Evolutionary conservation across 495 filamentous ascomycete species (phyloP).

Genomic region (Aspergillus bertholletiae): DNA sequence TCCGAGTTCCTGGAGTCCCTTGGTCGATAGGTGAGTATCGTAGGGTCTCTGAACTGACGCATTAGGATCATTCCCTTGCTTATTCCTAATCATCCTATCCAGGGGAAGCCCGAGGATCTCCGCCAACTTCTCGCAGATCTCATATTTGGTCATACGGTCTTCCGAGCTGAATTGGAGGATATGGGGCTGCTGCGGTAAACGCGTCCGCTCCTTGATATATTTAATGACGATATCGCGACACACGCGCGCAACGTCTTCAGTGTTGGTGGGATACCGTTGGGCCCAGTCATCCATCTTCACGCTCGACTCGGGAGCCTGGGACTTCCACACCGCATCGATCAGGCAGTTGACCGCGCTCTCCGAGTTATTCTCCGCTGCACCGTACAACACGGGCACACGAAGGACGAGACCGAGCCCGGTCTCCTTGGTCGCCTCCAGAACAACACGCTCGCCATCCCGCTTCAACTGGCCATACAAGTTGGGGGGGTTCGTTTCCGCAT

Average conservation of each 20-base stretch:
- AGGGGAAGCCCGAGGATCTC: conserved; percentile 76
- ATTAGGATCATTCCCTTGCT: conserved; percentile 72
- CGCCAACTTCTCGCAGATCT: conserved; percentile 77
- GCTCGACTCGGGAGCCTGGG: conserved; percentile 53
- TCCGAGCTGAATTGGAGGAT: conserved; percentile 88
- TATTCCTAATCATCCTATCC: conserved; percentile 66
- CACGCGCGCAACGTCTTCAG: conserved; percentile 84
- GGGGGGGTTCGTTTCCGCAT: conserved; percentile 61
- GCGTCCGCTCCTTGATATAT: conserved; percentile 51
- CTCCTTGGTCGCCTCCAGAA: conserved; percentile 54
- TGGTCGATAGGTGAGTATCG: conserved; percentile 83
- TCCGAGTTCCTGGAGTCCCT: conserved; percentile 67
- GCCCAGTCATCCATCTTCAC: conserved; percentile 90
- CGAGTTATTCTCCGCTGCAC: conserved; percentile 49
- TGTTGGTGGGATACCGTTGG: conserved; percentile 79
- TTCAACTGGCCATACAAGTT: conserved; percentile 91
- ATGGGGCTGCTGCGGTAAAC: conserved; percentile 52
- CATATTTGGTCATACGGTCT: conserved; percentile 85
- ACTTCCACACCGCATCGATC: conserved; percentile 68
- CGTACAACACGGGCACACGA: conserved; percentile 87
- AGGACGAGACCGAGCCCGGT: conserved; percentile 64
- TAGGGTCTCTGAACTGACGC: conserved; percentile 76
- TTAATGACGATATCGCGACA: conserved; percentile 65
- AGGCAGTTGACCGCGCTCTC: conserved; percentile 86
- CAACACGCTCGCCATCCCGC: conserved; percentile 74